A percentile compares a stretch with the other conserved stretches of the same genome.
Evolutionary conservation across 75 land plant genomes (phyloP).

Genomic region (Selaginella moellendorffii): DNA sequence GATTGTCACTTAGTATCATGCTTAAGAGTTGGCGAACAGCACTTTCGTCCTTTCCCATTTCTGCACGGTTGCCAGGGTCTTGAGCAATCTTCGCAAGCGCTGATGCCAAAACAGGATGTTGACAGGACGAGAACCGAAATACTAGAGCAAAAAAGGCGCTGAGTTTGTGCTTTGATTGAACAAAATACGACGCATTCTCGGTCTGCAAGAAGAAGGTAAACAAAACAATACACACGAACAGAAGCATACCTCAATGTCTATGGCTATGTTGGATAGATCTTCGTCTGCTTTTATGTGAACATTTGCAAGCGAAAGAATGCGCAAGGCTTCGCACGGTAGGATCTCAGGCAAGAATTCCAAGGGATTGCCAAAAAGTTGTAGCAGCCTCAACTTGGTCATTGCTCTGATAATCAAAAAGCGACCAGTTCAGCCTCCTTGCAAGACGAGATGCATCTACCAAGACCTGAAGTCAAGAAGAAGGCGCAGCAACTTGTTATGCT

Average conservation of each 20-base stretch:
- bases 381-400: slow-evolving; percentile 66
- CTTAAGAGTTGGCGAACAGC: slow-evolving; percentile 91
- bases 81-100: slow-evolving; percentile 85
- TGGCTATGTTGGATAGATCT: slow-evolving; percentile 50
- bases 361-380: slow-evolving; percentile 90
- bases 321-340: slow-evolving; percentile 65
- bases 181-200: slow-evolving; percentile 85
- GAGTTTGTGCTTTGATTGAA: slow-evolving; percentile 80
- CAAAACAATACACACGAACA: neutral
- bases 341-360: slow-evolving; percentile 96
- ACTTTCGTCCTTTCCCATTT: slow-evolving; percentile 93
- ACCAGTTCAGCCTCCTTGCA: no score
- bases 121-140: slow-evolving; percentile 97
- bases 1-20: slow-evolving; percentile 92
- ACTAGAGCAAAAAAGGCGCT: slow-evolving; percentile 97
- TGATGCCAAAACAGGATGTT: slow-evolving; percentile 95
- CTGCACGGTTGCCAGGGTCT: slow-evolving; percentile 57
- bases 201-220: neutral
- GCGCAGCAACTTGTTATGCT: slow-evolving; percentile 88
- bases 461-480: slow-evolving; percentile 99
- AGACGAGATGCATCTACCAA: no score
- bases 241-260: slow-evolving; percentile 70
- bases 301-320: slow-evolving; percentile 80
- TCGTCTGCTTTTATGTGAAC: slow-evolving; percentile 87
- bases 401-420: slow-evolving; percentile 70